A percentile compares a stretch with the other conserved stretches of the same genome.
Conservation (phyloP, 768 basidiomycete genomes). For the Trametes maxima region DNA sequence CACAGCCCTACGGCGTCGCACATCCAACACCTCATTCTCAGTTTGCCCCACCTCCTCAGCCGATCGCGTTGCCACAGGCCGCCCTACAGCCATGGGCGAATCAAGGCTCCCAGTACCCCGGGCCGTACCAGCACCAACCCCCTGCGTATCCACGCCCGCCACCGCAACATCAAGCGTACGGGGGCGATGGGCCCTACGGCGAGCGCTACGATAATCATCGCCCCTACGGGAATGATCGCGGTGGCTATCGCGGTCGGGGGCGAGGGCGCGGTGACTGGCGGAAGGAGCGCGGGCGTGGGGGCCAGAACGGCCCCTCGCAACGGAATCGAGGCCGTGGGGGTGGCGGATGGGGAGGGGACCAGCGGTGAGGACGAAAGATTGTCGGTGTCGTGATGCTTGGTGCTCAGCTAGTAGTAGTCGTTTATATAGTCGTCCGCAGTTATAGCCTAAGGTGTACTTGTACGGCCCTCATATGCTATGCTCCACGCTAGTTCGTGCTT, state of each 20-base stretch:
- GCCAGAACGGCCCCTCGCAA: not conserved
- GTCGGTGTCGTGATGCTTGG: not conserved
- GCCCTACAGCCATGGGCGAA: constrained; percentile 28
- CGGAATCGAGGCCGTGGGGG: constrained; percentile 10
- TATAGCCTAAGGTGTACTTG: not conserved
- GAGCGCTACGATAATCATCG: constrained; percentile 31
- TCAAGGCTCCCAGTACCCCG: constrained; percentile 19
- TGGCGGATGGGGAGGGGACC: not conserved
- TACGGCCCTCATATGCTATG: not conserved
- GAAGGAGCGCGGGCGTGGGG: constrained; percentile 34
- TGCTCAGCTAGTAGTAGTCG: not conserved
- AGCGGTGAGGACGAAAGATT: constrained; percentile 4
- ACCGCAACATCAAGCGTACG: constrained; percentile 15
- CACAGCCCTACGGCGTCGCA: constrained; percentile 32
- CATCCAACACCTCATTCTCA: constrained; percentile 30
- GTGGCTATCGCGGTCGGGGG: constrained; percentile 34
- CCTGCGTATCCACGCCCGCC: not conserved
- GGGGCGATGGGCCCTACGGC: constrained; percentile 27
- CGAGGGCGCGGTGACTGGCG: constrained; percentile 63
- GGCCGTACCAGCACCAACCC: constrained; percentile 32
- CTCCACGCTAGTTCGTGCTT: not conserved
- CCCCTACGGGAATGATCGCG: constrained; percentile 25
- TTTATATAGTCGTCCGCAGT: not conserved
- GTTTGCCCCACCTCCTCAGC: constrained; percentile 16
- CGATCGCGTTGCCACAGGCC: constrained; percentile 24